Conservation (phyloP, 1,139 yeast genomes). For the Candida sanyaensis region DNA sequence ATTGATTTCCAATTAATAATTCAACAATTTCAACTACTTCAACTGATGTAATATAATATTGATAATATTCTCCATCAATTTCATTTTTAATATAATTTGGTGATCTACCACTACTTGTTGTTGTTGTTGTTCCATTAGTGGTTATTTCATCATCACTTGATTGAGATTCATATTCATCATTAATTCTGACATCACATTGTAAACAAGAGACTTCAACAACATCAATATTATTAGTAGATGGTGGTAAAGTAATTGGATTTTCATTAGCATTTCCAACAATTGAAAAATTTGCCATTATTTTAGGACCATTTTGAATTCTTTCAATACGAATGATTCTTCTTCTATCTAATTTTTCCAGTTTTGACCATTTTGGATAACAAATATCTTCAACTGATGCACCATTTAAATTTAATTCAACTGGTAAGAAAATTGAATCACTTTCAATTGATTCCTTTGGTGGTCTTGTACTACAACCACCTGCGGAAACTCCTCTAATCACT, state of each 20-base stretch:
- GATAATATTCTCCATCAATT: slow-evolving; percentile 25
- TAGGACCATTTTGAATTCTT: slow-evolving; percentile 49
- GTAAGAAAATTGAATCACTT: slow-evolving; percentile 36
- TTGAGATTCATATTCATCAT: slow-evolving; percentile 21
- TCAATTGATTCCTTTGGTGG: slow-evolving; percentile 51
- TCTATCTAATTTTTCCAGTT: slow-evolving; percentile 46
- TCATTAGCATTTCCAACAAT: slow-evolving; percentile 55
- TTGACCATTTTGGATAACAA: slow-evolving; percentile 53
- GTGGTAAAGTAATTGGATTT: slow-evolving; percentile 40
- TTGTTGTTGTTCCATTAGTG: slow-evolving; percentile 17
- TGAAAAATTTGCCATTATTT: slow-evolving; percentile 48
- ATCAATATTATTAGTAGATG: slow-evolving; percentile 36
- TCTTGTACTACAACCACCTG: slow-evolving; percentile 58
- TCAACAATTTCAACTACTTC: slow-evolving; percentile 68
- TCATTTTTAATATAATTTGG: slow-evolving; percentile 19
- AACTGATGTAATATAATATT: slow-evolving; percentile 62
- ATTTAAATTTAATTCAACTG: slow-evolving; percentile 46
- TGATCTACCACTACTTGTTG: slow-evolving; percentile 6
- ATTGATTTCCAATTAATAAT: slow-evolving; percentile 52
- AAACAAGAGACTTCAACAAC: slow-evolving; percentile 62
- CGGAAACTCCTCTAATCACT: slow-evolving; percentile 57
- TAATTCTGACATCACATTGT: slow-evolving; percentile 43
- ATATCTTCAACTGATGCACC: slow-evolving; percentile 49
- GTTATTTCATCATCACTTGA: slow-evolving; percentile 23
- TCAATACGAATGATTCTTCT: slow-evolving; percentile 61